A percentile compares a stretch with the other conserved stretches of the same genome.
These are phyloP conservation scores for Plasmodium coatneyi DNA, from an alignment of 169 alveolate species.

Conservation along the genomic window DNA sequence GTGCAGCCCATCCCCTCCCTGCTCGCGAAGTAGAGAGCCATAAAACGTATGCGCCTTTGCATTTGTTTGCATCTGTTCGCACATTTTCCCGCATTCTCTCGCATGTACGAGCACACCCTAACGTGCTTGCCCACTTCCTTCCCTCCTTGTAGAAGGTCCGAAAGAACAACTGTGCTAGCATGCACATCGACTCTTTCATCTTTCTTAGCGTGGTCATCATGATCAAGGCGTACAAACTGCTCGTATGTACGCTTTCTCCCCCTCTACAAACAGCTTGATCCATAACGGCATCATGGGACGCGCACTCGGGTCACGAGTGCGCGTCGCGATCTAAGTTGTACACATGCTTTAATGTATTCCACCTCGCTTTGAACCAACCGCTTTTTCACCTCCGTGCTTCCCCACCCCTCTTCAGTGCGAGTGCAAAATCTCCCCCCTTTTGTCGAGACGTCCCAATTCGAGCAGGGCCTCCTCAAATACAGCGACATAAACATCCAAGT, in stretches of 20 bases:
- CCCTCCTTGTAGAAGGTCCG: slow-evolving; percentile 14
- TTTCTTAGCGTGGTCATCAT: slow-evolving; percentile 68
- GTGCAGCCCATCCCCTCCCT: no score
- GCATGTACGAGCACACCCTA: neutral
- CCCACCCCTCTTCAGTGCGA: slow-evolving; percentile 19
- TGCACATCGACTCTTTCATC: slow-evolving; percentile 42
- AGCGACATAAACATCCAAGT: slow-evolving; percentile 57
- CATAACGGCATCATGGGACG: slow-evolving; percentile 56
- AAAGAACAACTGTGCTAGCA: no score
- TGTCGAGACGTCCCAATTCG: slow-evolving; percentile 58
- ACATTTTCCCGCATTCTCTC: neutral
- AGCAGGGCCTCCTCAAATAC: slow-evolving; percentile 30
- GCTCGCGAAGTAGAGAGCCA: no score
- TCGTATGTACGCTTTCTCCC: slow-evolving; percentile 62
- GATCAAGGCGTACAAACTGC: slow-evolving; percentile 48
- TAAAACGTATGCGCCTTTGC: no score
- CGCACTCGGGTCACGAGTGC: neutral
- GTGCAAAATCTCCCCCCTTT: slow-evolving; percentile 48
- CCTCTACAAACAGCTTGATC: slow-evolving; percentile 19
- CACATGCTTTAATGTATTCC: neutral
- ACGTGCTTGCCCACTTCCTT: neutral
- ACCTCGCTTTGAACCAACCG: neutral
- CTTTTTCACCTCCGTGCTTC: neutral
- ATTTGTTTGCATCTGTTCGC: no score
- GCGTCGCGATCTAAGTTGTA: neutral